phyloP scores from a whole-genome alignment of 305 asterid species.

The Caryopteris hybrid region DNA sequence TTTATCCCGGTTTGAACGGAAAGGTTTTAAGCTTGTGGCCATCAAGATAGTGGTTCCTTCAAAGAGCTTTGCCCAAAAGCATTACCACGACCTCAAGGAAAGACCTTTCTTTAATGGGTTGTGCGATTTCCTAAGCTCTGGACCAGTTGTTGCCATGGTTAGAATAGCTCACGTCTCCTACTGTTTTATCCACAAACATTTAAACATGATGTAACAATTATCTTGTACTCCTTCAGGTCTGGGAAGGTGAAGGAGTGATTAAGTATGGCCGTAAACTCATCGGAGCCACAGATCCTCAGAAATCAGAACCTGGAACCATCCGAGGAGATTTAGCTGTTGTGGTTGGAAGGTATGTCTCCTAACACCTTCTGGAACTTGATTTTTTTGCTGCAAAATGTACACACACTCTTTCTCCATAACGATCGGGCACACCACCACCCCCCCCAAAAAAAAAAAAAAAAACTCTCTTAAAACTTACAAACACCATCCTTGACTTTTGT shows the following conservation, averaged over 20 bases:
- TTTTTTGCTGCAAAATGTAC: too few species aligned
- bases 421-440: too few species aligned
- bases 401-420: too few species aligned
- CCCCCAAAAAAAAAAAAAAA: too few species aligned
- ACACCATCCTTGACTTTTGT: too few species aligned
- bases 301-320: constrained; percentile 98
- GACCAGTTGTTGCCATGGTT: constrained; percentile 98
- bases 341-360: constrained; percentile 64
- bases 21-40: constrained; percentile 90
- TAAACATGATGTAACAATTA: background rate
- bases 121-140: constrained; percentile 97
- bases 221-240: constrained; percentile 51
- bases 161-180: constrained; percentile 23
- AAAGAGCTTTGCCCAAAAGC: constrained; percentile 80
- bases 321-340: constrained; percentile 95
- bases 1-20: constrained; percentile 79
- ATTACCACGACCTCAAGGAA: constrained; percentile 88
- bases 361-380: background rate
- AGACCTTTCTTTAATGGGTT: constrained; percentile 89
- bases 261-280: constrained; percentile 90
- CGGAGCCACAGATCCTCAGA: constrained; percentile 98
- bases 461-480: too few species aligned
- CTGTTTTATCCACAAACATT: background rate
- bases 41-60: constrained; percentile 80
- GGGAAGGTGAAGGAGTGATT: constrained; percentile 99